phyloP scores from a whole-genome alignment of 768 basidiomycete species.

The Tulasnella sp. region DNA sequence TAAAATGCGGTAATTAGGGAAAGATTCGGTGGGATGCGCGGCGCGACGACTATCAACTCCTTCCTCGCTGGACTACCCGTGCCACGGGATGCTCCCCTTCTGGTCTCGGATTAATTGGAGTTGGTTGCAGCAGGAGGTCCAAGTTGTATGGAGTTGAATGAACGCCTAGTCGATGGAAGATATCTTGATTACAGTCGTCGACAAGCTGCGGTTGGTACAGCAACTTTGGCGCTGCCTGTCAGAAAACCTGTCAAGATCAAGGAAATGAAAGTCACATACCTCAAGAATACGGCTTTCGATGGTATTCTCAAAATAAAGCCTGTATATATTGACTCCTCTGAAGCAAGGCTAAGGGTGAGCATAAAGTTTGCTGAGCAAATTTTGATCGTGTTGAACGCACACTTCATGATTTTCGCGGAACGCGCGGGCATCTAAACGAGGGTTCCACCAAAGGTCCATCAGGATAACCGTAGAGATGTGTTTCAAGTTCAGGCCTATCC shows the following conservation, averaged over 20 bases:
- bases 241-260: background rate
- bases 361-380: background rate
- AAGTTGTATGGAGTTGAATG: background rate
- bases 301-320: background rate
- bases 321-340: background rate
- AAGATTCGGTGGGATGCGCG: too few relatives aligned
- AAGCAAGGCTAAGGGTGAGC: background rate
- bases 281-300: background rate
- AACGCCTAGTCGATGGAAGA: background rate
- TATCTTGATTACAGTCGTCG: background rate
- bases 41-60: too few relatives aligned
- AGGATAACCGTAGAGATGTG: background rate
- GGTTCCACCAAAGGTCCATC: background rate
- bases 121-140: background rate
- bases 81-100: too few relatives aligned
- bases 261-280: background rate
- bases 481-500: background rate
- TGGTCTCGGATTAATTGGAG: background rate
- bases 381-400: background rate
- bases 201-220: background rate
- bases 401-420: background rate
- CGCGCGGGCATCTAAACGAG: background rate
- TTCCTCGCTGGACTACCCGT: too few relatives aligned
- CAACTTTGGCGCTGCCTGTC: background rate
- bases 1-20: too few relatives aligned